These are phyloP conservation scores for Dipodascus albidus DNA, from an alignment of 805 yeast species.

Conservation along the genomic window DNA sequence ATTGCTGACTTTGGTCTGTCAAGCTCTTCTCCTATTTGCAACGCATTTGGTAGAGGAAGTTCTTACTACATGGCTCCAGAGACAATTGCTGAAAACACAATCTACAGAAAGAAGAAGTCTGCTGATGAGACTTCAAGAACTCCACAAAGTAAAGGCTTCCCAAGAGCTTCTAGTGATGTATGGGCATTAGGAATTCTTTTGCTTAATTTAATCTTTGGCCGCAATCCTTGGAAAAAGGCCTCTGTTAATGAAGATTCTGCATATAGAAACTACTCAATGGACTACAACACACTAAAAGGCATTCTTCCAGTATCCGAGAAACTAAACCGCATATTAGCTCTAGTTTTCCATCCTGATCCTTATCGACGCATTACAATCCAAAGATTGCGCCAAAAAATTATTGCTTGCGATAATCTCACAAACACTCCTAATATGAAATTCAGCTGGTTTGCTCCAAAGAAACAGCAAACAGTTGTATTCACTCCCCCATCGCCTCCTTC, in stretches of 20 bases:
- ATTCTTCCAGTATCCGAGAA: constrained; percentile 1
- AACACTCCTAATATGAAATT: not conserved
- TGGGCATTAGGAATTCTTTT: constrained; percentile 82
- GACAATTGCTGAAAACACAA: constrained; percentile 21
- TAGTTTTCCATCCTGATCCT: not conserved
- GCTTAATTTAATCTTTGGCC: constrained; percentile 66
- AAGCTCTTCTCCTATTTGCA: constrained; percentile 45
- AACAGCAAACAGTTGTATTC: not conserved
- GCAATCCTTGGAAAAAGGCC: constrained; percentile 88
- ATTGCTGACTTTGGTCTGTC: constrained; percentile 84
- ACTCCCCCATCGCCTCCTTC: not conserved
- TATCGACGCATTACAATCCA: not conserved
- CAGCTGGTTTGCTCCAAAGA: not conserved
- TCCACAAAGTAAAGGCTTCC: not conserved
- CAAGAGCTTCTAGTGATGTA: constrained; percentile 34
- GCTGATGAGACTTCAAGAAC: not conserved
- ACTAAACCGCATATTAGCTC: not conserved
- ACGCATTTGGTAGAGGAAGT: constrained; percentile 67
- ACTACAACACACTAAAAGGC: not conserved
- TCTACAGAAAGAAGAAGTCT: constrained; percentile 12
- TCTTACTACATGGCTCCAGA: constrained; percentile 93
- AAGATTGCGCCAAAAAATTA: not conserved
- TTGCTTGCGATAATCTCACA: not conserved
- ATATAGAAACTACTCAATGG: constrained; percentile 1
- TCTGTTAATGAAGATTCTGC: constrained; percentile 36